phyloP scores from a whole-genome alignment of 345 rosid genomes.

The Leavenworthia alabamica region DNA sequence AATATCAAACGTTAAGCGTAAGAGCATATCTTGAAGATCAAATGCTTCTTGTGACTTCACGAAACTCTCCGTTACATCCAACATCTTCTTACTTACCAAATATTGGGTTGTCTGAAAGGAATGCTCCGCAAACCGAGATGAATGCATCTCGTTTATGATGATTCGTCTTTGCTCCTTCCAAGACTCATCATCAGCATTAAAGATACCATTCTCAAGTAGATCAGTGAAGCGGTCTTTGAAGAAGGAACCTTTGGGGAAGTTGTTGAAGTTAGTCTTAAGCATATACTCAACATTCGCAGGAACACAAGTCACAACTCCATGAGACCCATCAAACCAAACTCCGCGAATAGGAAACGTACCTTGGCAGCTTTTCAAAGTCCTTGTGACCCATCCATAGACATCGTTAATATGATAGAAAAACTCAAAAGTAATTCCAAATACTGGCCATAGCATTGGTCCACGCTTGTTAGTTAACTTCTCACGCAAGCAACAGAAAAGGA shows the following conservation, averaged over 20 bases:
- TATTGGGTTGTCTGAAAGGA: conserved; percentile 39
- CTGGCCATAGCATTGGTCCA: conserved; percentile 60
- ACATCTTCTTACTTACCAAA: conserved; percentile 46
- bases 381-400: conserved; percentile 39
- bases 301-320: conserved; percentile 47
- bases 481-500: conserved; percentile 43
- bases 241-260: conserved; percentile 63
- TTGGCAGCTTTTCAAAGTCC: conserved; percentile 34
- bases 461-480: conserved; percentile 44
- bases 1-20: conserved; percentile 53
- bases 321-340: conserved; percentile 48
- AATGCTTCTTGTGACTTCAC: conserved; percentile 14
- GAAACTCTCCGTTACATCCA: conserved; percentile 45
- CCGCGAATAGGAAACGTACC: conserved; percentile 49
- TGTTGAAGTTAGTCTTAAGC: conserved; percentile 55
- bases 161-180: conserved; percentile 57
- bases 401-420: conserved; percentile 28
- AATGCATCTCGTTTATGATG: conserved; percentile 45
- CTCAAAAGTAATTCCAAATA: conserved; percentile 47
- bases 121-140: conserved; percentile 26
- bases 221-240: conserved; percentile 48
- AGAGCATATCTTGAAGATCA: conserved; percentile 59
- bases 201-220: conserved; percentile 66
- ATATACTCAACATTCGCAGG: conserved; percentile 57
- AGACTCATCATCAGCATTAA: conserved; percentile 51